Conservation (phyloP, 306 rosid genomes). For the Leucaena leucocephala region DNA sequence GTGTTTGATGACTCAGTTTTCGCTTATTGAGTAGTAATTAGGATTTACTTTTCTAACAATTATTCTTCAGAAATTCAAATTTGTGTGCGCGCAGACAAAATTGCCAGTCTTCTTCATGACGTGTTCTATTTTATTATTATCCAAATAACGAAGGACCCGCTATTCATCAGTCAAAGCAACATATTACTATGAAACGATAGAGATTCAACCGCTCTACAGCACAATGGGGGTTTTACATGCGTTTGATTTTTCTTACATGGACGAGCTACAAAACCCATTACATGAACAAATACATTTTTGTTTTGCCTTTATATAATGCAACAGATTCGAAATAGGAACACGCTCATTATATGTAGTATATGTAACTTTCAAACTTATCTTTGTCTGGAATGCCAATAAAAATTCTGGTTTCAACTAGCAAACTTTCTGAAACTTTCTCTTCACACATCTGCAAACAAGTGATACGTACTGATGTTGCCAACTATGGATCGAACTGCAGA, state of each 20-base stretch:
- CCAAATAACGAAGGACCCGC: not conserved
- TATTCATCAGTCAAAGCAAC: not conserved
- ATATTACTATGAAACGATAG: not conserved
- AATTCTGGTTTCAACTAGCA: not conserved
- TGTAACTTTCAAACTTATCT: not conserved
- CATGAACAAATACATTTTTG: too few relatives aligned
- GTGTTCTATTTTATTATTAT: not conserved
- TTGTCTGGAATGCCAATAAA: not conserved
- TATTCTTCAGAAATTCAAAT: not conserved
- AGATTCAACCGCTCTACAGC: not conserved
- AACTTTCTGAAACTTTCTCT: not conserved
- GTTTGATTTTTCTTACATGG: not conserved
- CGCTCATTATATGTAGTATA: not conserved
- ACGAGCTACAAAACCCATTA: not conserved
- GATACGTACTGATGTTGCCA: constrained; percentile 43
- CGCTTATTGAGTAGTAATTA: not conserved
- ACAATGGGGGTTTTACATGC: not conserved
- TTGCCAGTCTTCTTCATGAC: not conserved
- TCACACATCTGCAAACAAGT: constrained; percentile 54
- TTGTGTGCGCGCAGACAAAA: not conserved
- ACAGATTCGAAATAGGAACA: not conserved
- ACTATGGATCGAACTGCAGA: constrained; percentile 53
- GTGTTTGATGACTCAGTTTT: not conserved
- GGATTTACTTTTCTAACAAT: not conserved
- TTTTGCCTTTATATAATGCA: too few relatives aligned